Conservation (phyloP, 164 flowering plant species). For the Euptelea pleiosperma region DNA sequence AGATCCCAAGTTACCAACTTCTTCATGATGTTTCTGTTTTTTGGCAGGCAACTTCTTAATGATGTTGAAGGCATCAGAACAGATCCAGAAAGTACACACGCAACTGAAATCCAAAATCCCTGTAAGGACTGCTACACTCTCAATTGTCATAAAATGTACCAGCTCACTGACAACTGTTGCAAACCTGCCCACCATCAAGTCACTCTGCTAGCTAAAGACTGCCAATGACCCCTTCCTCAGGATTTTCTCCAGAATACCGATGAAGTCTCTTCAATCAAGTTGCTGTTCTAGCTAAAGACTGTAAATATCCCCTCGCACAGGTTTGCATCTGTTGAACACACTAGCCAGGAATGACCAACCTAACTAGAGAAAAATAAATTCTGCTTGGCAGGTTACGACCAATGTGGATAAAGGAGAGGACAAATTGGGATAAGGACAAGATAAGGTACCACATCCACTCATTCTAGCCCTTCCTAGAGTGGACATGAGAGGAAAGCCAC, state of each 20-base stretch:
- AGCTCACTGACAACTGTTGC: not conserved
- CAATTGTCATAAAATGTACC: not conserved
- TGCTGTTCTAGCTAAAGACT: not conserved
- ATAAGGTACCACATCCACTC: too few species aligned
- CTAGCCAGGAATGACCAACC: not conserved
- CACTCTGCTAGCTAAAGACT: not conserved
- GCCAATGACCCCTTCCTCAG: too few species aligned
- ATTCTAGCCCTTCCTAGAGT: too few species aligned
- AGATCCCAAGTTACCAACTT: not conserved
- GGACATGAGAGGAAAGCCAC: not conserved
- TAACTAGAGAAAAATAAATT: too few species aligned
- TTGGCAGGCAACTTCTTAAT: not conserved
- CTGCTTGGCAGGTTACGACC: too few species aligned
- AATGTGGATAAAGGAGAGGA: too few species aligned
- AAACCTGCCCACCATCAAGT: not conserved
- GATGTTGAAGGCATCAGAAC: not conserved
- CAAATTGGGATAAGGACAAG: too few species aligned
- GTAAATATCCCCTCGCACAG: not conserved
- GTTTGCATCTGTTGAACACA: not conserved
- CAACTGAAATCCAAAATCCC: not conserved
- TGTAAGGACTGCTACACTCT: not conserved
- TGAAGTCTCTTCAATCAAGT: not conserved
- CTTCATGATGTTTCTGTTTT: not conserved
- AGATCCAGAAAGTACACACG: not conserved
- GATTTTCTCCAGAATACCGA: too few species aligned